These are phyloP conservation scores for Lizanozyma gosingica DNA, from an alignment of 1,139 yeast species.

Conservation along the genomic window DNA sequence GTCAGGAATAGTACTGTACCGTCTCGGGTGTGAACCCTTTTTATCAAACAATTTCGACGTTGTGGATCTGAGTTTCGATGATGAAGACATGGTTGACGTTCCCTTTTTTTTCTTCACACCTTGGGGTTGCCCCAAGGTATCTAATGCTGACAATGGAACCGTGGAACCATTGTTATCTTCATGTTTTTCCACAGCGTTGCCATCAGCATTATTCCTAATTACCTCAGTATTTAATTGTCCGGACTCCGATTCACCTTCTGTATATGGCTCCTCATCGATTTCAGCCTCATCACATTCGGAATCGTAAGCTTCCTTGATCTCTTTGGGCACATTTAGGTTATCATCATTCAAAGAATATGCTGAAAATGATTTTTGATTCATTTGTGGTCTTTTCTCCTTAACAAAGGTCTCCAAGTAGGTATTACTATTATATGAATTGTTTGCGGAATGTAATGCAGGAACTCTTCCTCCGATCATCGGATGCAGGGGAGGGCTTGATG, in stretches of 20 bases:
- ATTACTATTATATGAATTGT: conserved; percentile 16
- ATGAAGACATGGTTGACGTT: neutral
- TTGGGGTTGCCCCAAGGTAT: neutral
- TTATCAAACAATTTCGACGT: conserved; percentile 65
- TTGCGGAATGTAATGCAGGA: neutral
- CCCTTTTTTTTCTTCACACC: neutral
- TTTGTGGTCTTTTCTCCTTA: conserved; percentile 5
- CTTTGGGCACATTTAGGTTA: conserved; percentile 9
- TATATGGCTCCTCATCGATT: conserved; percentile 23
- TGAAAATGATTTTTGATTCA: neutral
- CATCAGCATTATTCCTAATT: neutral
- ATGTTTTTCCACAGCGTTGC: neutral
- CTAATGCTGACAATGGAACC: neutral
- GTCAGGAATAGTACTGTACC: conserved; percentile 66
- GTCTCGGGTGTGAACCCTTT: conserved; percentile 60
- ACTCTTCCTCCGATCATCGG: neutral
- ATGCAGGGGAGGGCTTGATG: conserved; percentile 5
- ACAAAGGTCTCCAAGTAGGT: conserved; percentile 13
- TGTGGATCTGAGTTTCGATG: conserved; percentile 48
- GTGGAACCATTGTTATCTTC: neutral
- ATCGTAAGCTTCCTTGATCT: neutral
- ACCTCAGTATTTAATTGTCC: neutral
- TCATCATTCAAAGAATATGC: conserved; percentile 24
- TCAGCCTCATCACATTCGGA: conserved; percentile 14
- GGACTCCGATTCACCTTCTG: conserved; percentile 19